phyloP scores from a whole-genome alignment of 2,329 filamentous ascomycete species.

The Ceratocystis variospora region DNA sequence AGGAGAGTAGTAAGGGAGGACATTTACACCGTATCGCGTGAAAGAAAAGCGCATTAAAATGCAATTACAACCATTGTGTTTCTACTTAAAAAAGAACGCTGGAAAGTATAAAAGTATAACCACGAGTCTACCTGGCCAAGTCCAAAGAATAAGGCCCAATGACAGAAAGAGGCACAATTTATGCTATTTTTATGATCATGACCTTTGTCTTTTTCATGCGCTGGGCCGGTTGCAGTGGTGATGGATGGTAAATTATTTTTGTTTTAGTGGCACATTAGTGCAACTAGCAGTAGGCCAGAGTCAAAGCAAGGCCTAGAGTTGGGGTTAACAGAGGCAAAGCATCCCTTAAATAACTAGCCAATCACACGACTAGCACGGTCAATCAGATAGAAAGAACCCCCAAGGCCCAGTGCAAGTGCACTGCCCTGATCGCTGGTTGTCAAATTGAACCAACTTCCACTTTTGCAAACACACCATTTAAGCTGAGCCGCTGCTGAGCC shows the following conservation, averaged over 20 bases:
- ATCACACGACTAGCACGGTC: neutral
- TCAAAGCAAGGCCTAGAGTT: neutral
- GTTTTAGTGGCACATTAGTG: neutral
- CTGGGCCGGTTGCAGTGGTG: neutral
- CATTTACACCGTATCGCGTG: too few relatives aligned
- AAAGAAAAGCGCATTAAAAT: too few relatives aligned
- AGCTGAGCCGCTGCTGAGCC: neutral
- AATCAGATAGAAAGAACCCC: neutral
- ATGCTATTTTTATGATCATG: neutral
- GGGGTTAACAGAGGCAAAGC: neutral
- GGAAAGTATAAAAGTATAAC: too few relatives aligned
- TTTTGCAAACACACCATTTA: neutral
- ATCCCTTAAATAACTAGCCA: neutral
- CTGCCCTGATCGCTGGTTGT: neutral
- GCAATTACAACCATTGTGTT: too few relatives aligned
- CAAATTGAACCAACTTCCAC: neutral
- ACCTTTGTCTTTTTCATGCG: neutral
- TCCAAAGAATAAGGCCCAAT: neutral
- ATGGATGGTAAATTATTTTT: neutral
- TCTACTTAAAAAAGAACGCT: too few relatives aligned
- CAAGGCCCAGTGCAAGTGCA: neutral
- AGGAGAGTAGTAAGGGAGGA: too few relatives aligned
- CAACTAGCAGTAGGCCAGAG: neutral
- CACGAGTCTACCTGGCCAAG: too few relatives aligned
- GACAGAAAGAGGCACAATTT: neutral